phyloP scores from a whole-genome alignment of 495 filamentous ascomycete species.

The Halenospora varia region DNA sequence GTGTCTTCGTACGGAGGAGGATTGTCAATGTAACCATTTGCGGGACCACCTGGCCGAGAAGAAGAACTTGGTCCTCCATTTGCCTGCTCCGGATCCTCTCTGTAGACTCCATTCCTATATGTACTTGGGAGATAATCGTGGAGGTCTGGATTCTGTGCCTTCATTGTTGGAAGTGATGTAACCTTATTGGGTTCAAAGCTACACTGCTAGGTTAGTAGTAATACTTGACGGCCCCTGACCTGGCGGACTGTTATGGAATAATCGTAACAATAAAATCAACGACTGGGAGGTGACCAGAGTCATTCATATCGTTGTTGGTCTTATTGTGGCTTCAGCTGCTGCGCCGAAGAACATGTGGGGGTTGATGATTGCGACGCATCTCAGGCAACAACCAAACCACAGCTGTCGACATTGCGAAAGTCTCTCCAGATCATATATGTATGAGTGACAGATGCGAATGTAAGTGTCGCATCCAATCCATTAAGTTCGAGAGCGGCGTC shows the following conservation, averaged over 20 bases:
- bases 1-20: conserved; percentile 22
- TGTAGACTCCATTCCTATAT: not conserved
- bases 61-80: not conserved
- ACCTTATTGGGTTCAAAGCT: too few relatives aligned
- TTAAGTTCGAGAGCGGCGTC: too few relatives aligned
- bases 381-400: not conserved
- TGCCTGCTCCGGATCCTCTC: not conserved
- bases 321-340: not conserved
- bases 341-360: not conserved
- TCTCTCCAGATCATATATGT: too few relatives aligned
- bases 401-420: not conserved
- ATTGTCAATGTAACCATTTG: conserved; percentile 13
- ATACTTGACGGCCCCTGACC: not conserved
- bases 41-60: not conserved
- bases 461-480: too few relatives aligned
- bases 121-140: not conserved
- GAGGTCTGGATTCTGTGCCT: not conserved
- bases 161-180: not conserved
- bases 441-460: too few relatives aligned
- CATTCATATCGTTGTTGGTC: not conserved
- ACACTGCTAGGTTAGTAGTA: conserved; percentile 5
- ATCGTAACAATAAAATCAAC: too few relatives aligned
- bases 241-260: too few relatives aligned
- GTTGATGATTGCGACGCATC: not conserved
- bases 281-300: not conserved